Base-by-base conservation (phyloP, 352 stramenopile species). In the Globisporangium irregulare region DNA sequence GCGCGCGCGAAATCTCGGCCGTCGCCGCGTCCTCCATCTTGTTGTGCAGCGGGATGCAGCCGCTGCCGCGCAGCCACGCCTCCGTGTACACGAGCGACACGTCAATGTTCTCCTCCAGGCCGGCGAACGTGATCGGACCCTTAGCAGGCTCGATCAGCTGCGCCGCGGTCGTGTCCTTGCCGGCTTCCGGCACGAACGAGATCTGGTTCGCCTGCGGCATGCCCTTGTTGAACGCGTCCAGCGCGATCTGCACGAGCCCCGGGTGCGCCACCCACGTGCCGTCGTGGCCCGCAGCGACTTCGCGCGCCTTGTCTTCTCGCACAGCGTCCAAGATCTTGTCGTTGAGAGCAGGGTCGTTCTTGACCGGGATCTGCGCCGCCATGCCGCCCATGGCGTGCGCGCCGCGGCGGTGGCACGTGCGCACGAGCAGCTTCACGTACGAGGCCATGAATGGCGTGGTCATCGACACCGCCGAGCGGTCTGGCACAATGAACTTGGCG, bases 331-430 rank as follows among this genome's bases (percentile, higher is more conserved):
- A 93, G 62, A 96, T 91, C 65, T 91, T 87, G 61, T 90, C 88
- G 75, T 98, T 98, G 20, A 92, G 80, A 34, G 84, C 81, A 12
- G 82, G 77, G 75, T 98, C 92, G 70, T 97, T 91, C 82, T 97
- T 98, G 63, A 98, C 93, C 1, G 96, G 96, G 72, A 99, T 99
- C 71, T 98, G 89, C 8, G 96, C 96, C n/a, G 93, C 94, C 97
- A 99, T 99, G 62, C 97, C 97, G 48, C 96, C 96, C 95, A 99
- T 99, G 20, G 95, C 95, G 72, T 98, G 96, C 0, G 94, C 96
- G 12, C 97, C 96, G 63, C 97, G 91, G 67, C 93, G 93, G 78
- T 99, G 95, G 81, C 97, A 99, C 70, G 93, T 98, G 68, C 91
- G 86, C 64, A 98, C 97, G 20, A 99, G 84, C 59, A 97, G 77